These are phyloP conservation scores for Malassezia restricta DNA, from an alignment of 1,284 basidiomycete genomes.

Conservation along the genomic window DNA sequence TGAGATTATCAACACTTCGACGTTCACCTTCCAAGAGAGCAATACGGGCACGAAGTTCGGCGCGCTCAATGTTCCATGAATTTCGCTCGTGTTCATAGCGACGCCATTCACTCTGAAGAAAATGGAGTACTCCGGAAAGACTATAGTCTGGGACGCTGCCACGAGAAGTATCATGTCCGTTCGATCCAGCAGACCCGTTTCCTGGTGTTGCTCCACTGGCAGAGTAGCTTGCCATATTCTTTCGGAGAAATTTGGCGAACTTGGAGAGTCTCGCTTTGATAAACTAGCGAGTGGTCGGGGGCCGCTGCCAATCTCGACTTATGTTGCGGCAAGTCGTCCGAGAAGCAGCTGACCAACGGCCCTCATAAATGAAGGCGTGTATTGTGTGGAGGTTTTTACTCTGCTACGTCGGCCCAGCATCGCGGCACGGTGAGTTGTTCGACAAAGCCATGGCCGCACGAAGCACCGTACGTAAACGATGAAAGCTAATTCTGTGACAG, in stretches of 20 bases:
- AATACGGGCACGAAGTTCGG: slow-evolving; percentile 95
- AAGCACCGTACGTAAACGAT: no score
- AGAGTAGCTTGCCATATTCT: slow-evolving; percentile 10
- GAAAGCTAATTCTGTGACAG: neutral
- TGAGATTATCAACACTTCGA: slow-evolving; percentile 88
- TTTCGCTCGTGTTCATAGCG: slow-evolving; percentile 84
- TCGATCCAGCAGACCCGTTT: neutral
- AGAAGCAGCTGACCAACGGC: no score
- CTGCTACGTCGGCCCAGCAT: no score
- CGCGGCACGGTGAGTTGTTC: no score
- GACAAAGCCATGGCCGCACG: no score
- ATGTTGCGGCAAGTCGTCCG: no score
- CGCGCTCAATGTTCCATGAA: slow-evolving; percentile 98
- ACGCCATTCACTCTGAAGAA: slow-evolving; percentile 94
- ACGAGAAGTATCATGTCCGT: neutral
- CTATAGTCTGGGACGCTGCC: slow-evolving; percentile 49
- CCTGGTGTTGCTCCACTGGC: slow-evolving; percentile 3
- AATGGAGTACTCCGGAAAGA: slow-evolving; percentile 87
- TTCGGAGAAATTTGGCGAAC: neutral
- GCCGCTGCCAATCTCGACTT: no score
- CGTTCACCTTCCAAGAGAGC: slow-evolving; percentile 94
- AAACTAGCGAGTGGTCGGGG: no score
- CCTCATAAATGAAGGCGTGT: no score
- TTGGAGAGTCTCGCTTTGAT: no score
- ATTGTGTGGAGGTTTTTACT: no score